phyloP scores from a whole-genome alignment of 805 yeast species.

The Candida ipomoeae region DNA sequence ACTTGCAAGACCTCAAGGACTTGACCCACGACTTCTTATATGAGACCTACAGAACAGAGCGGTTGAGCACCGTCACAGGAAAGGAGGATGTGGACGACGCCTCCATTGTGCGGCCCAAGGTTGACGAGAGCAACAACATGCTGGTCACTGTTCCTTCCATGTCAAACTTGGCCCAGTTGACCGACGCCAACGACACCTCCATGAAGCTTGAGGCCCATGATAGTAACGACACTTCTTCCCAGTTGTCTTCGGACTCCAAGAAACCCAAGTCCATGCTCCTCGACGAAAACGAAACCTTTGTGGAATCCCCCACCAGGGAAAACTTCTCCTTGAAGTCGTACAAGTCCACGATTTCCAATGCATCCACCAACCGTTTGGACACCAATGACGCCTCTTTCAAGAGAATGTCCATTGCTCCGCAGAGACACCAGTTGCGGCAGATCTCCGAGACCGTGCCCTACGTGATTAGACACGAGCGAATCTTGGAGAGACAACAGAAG shows the following conservation, averaged over 20 bases:
- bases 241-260: slow-evolving; percentile 20
- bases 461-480: slow-evolving; percentile 70
- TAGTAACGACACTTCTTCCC: slow-evolving; percentile 17
- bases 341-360: slow-evolving; percentile 25
- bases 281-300: slow-evolving; percentile 22
- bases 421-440: slow-evolving; percentile 64
- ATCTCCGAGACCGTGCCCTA: slow-evolving; percentile 85
- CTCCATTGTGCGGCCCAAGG: slow-evolving; percentile 23
- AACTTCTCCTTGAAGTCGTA: slow-evolving; percentile 28
- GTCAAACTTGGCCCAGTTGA: slow-evolving; percentile 57
- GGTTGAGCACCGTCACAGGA: slow-evolving; percentile 58
- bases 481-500: slow-evolving; percentile 70
- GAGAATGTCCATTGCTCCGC: slow-evolving; percentile 43
- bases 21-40: slow-evolving; percentile 71
- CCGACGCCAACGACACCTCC: slow-evolving; percentile 18
- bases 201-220: slow-evolving; percentile 8
- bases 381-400: slow-evolving; percentile 30
- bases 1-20: slow-evolving; percentile 75
- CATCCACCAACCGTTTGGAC: slow-evolving; percentile 15
- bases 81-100: slow-evolving; percentile 23
- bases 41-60: slow-evolving; percentile 77
- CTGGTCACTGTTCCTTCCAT: slow-evolving; percentile 46
- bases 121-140: slow-evolving; percentile 15
- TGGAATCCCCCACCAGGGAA: slow-evolving; percentile 24
- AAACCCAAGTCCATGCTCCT: slow-evolving; percentile 36